These are phyloP conservation scores for Colletotrichum tabaci DNA, from an alignment of 2,329 filamentous ascomycete genomes.

Conservation along the genomic window DNA sequence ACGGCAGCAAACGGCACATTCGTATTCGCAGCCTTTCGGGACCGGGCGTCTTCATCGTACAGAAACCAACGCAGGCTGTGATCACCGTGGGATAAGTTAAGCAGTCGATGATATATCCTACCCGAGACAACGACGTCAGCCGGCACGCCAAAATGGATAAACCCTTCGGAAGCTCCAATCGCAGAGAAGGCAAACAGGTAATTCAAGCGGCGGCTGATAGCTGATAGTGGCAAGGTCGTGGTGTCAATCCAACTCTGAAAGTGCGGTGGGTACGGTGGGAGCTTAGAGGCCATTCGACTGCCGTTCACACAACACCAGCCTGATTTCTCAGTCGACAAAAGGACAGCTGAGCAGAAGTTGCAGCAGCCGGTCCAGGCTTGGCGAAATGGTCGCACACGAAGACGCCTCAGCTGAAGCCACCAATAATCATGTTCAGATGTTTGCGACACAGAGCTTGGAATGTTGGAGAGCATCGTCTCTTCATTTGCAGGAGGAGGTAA, in stretches of 20 bases:
- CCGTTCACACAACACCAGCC: conserved; percentile 6
- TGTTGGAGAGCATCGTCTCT: conserved; percentile 7
- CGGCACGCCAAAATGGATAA: conserved; percentile 2
- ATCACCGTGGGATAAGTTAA: background rate
- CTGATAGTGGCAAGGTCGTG: background rate
- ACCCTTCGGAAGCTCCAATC: conserved; percentile 6
- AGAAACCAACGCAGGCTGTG: conserved; percentile 6
- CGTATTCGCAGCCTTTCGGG: conserved; percentile 4
- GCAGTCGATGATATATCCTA: conserved; percentile 6
- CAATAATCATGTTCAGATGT: conserved; percentile 2
- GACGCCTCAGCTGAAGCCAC: conserved; percentile 4
- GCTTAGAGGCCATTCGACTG: conserved; percentile 9
- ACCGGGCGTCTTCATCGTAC: conserved; percentile 4
- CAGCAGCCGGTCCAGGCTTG: conserved; percentile 4
- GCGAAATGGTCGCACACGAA: background rate
- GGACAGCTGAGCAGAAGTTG: conserved; percentile 9
- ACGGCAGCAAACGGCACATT: background rate
- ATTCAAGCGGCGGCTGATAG: background rate
- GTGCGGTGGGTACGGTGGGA: background rate
- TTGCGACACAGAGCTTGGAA: background rate
- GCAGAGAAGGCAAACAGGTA: conserved; percentile 1
- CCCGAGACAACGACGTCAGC: background rate
- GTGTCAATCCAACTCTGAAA: conserved; percentile 4
- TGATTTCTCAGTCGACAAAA: conserved; percentile 4
- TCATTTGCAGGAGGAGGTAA: background rate